A percentile compares a stretch with the other conserved stretches of the same genome.
phyloP scores from a whole-genome alignment of 2,329 filamentous ascomycete species.

The Colletotrichum sp. region DNA sequence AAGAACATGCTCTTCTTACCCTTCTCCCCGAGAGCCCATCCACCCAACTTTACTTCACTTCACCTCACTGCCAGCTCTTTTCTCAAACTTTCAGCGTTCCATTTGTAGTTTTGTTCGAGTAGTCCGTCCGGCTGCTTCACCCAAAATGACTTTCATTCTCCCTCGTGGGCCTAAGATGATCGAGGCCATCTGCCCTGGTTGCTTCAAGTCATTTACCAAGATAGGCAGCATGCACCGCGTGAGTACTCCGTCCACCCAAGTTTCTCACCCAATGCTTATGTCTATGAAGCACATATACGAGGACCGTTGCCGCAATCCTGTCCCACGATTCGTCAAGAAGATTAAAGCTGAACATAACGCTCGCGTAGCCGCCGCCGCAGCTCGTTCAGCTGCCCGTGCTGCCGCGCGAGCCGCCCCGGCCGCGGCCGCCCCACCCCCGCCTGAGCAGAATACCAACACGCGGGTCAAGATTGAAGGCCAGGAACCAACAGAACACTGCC shows the following conservation, averaged over 20 bases:
- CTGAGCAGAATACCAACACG: neutral
- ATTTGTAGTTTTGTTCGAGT: neutral
- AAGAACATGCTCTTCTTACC: neutral
- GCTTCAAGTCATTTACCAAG: constrained; percentile 8
- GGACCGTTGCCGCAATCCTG: neutral
- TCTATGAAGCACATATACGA: neutral
- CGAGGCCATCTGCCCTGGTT: constrained; percentile 5
- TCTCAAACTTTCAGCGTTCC: neutral
- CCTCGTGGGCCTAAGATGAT: neutral
- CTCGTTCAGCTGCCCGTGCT: neutral
- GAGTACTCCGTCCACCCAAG: neutral
- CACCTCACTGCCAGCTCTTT: neutral
- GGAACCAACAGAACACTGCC: too few relatives aligned
- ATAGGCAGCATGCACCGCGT: constrained; percentile 11
- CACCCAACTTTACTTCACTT: neutral
- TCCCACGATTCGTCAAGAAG: constrained; percentile 2
- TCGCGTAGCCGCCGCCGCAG: constrained; percentile 1
- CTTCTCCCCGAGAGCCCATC: neutral
- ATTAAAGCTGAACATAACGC: neutral
- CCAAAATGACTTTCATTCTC: neutral
- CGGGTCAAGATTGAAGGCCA: neutral
- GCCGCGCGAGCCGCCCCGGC: neutral
- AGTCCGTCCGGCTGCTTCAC: neutral
- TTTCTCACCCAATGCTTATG: neutral
- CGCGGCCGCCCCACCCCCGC: neutral